A percentile compares a stretch with the other conserved stretches of the same genome.
Evolutionary conservation across 768 basidiomycete species (phyloP).

Genomic region (Neoboletus magnificus): DNA sequence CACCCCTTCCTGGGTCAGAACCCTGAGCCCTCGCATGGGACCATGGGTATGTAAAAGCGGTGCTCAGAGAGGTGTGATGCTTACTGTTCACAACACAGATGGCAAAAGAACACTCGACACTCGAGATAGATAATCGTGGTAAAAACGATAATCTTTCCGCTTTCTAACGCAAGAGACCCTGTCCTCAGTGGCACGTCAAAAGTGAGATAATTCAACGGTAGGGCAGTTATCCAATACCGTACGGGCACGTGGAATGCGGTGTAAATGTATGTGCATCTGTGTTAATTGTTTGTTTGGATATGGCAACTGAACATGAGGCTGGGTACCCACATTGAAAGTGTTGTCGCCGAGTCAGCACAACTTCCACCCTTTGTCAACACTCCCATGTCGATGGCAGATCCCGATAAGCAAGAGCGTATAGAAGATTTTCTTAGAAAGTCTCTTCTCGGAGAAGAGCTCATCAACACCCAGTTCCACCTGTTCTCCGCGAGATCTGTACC

Average conservation of each 20-base stretch:
- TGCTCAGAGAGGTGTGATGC: not conserved
- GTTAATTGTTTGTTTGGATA: not conserved
- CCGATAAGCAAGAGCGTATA: slow-evolving; percentile 9
- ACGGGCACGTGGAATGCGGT: not conserved
- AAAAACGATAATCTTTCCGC: not conserved
- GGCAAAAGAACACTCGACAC: not conserved
- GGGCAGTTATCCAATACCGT: not conserved
- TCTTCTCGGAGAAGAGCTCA: slow-evolving; percentile 27
- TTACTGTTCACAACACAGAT: not conserved
- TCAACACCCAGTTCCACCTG: slow-evolving; percentile 31
- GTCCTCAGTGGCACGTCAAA: not conserved
- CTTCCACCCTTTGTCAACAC: not conserved
- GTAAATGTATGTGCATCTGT: not conserved
- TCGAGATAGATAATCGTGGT: not conserved
- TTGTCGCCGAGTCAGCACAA: not conserved
- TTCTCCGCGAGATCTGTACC: slow-evolving; percentile 16
- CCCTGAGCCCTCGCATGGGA: not conserved
- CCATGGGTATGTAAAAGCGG: not conserved
- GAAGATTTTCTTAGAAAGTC: slow-evolving; percentile 23
- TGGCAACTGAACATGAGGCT: not conserved
- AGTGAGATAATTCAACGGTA: not conserved
- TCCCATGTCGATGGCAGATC: slow-evolving; percentile 5
- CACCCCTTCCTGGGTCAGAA: not conserved
- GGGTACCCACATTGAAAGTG: not conserved
- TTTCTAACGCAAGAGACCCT: not conserved